Conservation (phyloP, 306 rosid genomes). For the Lotus japonicus region DNA sequence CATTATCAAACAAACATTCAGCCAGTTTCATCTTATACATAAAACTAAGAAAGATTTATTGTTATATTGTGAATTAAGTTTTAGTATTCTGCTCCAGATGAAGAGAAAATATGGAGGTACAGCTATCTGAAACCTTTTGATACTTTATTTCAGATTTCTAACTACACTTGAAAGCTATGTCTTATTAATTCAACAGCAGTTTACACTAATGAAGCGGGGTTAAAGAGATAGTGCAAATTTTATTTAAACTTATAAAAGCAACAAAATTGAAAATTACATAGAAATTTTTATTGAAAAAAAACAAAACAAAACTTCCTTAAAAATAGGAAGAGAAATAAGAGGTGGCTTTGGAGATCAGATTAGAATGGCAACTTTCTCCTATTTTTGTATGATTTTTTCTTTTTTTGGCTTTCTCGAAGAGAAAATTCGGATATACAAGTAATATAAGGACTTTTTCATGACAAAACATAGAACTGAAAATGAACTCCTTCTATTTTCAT, state of each 20-base stretch:
- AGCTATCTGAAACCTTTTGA: background rate
- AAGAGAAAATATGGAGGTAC: background rate
- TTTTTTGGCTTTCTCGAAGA: background rate
- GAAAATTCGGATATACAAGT: background rate
- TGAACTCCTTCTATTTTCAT: background rate
- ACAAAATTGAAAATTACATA: background rate
- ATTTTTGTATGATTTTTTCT: no score
- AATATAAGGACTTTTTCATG: background rate
- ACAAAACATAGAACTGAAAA: background rate
- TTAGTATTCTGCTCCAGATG: background rate
- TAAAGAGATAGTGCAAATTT: background rate
- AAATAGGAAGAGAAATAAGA: background rate
- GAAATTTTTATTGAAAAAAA: background rate
- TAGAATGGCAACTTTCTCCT: conserved; percentile 7
- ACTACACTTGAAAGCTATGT: background rate
- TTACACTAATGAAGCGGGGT: background rate
- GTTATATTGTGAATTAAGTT: background rate
- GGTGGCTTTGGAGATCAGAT: background rate
- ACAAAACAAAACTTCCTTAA: background rate
- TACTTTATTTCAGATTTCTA: background rate
- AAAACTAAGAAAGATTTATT: background rate
- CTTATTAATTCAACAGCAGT: background rate
- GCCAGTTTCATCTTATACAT: background rate
- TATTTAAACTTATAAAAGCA: background rate
- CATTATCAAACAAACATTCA: conserved; percentile 14